Conservation (phyloP, 805 yeast species). For the Debaryomyces castellii region DNA sequence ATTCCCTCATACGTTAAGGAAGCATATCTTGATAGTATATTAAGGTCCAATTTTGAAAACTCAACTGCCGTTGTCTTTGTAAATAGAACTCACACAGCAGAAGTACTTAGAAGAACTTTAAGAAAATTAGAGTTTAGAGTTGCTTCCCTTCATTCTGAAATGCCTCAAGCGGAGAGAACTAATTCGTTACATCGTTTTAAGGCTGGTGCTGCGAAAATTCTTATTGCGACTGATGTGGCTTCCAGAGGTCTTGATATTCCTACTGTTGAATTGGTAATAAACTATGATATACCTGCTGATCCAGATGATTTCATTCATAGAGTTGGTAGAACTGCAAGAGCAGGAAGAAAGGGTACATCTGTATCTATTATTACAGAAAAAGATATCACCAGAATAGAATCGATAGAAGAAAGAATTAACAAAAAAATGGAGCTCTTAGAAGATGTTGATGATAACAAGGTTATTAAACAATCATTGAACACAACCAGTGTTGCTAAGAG, state of each 20-base stretch:
- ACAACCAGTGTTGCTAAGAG: slow-evolving; percentile 80
- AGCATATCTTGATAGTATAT: slow-evolving; percentile 72
- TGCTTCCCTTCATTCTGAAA: slow-evolving; percentile 88
- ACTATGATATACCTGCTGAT: slow-evolving; percentile 92
- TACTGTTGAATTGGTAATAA: slow-evolving; percentile 81
- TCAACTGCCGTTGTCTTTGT: slow-evolving; percentile 85
- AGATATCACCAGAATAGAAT: slow-evolving; percentile 76
- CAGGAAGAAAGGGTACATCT: slow-evolving; percentile 86
- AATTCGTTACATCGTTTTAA: slow-evolving; percentile 89
- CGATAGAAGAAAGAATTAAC: slow-evolving; percentile 83
- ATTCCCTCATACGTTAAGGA: slow-evolving; percentile 89
- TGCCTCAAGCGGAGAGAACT: slow-evolving; percentile 91
- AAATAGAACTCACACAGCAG: slow-evolving; percentile 88
- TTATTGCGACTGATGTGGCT: slow-evolving; percentile 96
- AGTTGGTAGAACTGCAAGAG: slow-evolving; percentile 99
- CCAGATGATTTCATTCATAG: slow-evolving; percentile 96
- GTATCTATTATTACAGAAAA: slow-evolving; percentile 81
- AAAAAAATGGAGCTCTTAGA: slow-evolving; percentile 77
- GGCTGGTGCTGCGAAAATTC: slow-evolving; percentile 89
- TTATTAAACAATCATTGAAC: slow-evolving; percentile 70
- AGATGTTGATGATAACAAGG: slow-evolving; percentile 69
- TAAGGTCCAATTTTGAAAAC: slow-evolving; percentile 62
- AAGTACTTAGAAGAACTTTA: slow-evolving; percentile 75
- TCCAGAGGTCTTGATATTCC: slow-evolving; percentile 98
- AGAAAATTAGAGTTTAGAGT: slow-evolving; percentile 74